A percentile compares a stretch with the other conserved stretches of the same genome.
Conservation (phyloP, 129 eudicot species). For the Logfia minima region DNA sequence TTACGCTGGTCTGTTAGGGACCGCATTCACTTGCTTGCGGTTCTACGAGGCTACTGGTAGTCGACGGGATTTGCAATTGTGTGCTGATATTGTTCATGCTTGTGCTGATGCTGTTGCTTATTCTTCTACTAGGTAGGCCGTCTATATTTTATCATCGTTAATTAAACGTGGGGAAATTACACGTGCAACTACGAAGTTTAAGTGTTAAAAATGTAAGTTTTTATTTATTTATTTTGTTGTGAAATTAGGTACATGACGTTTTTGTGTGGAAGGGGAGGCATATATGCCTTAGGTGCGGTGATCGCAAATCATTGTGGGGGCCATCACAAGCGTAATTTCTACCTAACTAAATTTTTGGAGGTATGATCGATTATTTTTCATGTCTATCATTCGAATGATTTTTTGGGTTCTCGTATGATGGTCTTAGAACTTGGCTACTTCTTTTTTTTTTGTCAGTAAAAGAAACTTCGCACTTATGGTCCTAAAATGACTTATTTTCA, state of each 20-base stretch:
- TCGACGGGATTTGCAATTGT: conserved; percentile 51
- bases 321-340: conserved; percentile 47
- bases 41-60: conserved; percentile 69
- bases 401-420: background rate
- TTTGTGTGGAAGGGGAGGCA: conserved; percentile 82
- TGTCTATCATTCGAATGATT: background rate
- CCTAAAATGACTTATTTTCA: background rate
- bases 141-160: background rate
- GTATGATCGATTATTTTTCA: conserved; percentile 18
- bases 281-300: conserved; percentile 79
- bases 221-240: background rate
- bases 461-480: background rate
- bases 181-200: background rate
- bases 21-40: conserved; percentile 83
- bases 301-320: conserved; percentile 59
- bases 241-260: conserved; percentile 70
- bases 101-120: conserved; percentile 52
- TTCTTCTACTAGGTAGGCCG: conserved; percentile 49
- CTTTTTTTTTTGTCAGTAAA: no score
- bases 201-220: background rate
- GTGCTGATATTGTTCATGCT: conserved; percentile 50
- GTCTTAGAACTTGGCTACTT: no score
- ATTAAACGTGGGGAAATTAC: no score
- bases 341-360: conserved; percentile 42
- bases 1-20: conserved; percentile 77